phyloP scores from a whole-genome alignment of 148 eudicot genomes.

The Pouteria glomerata region DNA sequence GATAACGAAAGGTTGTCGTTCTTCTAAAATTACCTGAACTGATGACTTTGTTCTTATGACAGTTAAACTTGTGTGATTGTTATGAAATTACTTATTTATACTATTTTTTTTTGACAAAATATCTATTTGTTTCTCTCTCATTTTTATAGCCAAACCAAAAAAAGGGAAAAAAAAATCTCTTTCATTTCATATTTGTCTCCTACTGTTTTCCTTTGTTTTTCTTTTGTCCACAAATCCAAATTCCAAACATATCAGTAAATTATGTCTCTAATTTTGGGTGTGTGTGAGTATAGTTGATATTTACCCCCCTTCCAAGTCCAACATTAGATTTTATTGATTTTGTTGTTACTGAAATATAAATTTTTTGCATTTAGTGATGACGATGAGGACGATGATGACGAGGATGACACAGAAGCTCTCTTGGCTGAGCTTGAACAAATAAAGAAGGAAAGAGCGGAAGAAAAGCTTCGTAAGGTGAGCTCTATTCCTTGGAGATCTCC shows the following conservation, averaged over 20 bases:
- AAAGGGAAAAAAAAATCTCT: too few relatives aligned
- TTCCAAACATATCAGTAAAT: too few relatives aligned
- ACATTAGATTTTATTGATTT: background rate
- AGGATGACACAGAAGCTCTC: constrained; percentile 93
- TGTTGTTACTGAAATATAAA: background rate
- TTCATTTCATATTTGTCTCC: too few relatives aligned
- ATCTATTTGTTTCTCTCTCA: too few relatives aligned
- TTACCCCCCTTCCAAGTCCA: too few relatives aligned
- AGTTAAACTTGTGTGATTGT: too few relatives aligned
- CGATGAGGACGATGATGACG: constrained; percentile 87
- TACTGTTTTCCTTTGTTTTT: too few relatives aligned
- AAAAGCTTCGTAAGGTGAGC: constrained; percentile 69
- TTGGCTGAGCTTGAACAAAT: constrained; percentile 86
- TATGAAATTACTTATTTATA: too few relatives aligned
- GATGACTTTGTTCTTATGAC: too few relatives aligned
- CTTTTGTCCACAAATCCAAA: too few relatives aligned
- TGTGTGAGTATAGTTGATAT: background rate
- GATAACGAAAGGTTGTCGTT: constrained; percentile 65
- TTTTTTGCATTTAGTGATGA: constrained; percentile 39
- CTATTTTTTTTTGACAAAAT: too few relatives aligned
- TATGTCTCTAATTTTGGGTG: background rate
- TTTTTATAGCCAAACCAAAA: too few relatives aligned
- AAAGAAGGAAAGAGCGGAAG: constrained; percentile 93
- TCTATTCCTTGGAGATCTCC: background rate
- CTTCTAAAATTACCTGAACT: background rate